Base-by-base conservation (phyloP, 371 early-diverging fungal genomes). In the Thermomucor indicae-seudaticae region DNA sequence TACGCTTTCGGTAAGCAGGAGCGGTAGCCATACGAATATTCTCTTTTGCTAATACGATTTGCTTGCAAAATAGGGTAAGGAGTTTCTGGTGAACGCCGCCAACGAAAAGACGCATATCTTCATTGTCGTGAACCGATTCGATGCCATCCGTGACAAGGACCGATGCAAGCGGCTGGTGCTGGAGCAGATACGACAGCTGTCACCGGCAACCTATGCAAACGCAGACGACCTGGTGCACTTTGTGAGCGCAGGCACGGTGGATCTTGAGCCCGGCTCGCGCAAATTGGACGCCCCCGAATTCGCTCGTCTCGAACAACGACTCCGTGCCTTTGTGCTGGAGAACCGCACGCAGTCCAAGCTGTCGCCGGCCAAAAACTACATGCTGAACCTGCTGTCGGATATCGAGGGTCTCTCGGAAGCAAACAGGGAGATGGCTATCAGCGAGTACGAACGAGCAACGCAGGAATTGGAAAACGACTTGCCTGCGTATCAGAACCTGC, bases 61-160 rank as follows among this genome's bases (percentile, higher is more conserved):
- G 37, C 16, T 3, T 37, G 37, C 37, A 43, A 43, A 44, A 23
- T 64, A 89, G 91, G 95, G 93, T 37, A 88, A 89, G 51, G 93
- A 98, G 75, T 98, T 98, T 70, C 75, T 98, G 61, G 79, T 81
- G 64, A 93, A 86, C 50, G 97, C 97, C 3, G 90, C 93, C 40
- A 92, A 93, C 62, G 98, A 98, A 72, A 98, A 98, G 80, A 93
- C 94, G 3, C 94, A 91, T 63, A 91, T 98, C 37, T 98, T 98
- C 55, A 93, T 97, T 58, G 96, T 96, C 30, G 94, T 96, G 53
- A 98, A 98, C 66, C 84, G 90, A 42, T 98, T 97, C 60, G 98
- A 98, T 67, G 81, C 84, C 19, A 98, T 98, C 64, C 83, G 88
- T 37, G 82, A 93, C 62, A 93, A 93, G 71, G 93, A 93, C 51